Percentiles rank a stretch among this genome's conserved stretches.
Conservation (phyloP, 1,284 basidiomycete species). For the Ceratobasidium sp. region DNA sequence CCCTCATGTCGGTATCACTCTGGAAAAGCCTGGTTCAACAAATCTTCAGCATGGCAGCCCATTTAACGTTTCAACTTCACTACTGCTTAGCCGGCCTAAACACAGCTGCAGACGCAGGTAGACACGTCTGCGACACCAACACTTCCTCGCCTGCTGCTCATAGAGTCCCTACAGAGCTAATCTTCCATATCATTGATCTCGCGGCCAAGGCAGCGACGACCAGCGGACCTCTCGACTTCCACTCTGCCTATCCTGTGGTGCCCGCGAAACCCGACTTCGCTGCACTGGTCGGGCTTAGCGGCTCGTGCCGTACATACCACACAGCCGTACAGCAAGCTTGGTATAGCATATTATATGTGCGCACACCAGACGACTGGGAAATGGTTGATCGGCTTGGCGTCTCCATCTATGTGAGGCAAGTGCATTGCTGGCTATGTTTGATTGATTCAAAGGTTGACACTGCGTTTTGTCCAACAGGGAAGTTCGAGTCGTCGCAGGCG, state of each 20-base stretch:
- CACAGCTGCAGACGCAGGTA: no score
- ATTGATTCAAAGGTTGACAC: neutral
- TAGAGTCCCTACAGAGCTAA: slow-evolving; percentile 1
- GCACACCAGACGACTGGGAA: neutral
- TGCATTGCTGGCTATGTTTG: neutral
- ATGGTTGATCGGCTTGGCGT: neutral
- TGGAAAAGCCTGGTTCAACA: no score
- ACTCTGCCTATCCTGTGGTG: neutral
- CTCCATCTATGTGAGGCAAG: neutral
- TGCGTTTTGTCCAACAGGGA: slow-evolving; percentile 2
- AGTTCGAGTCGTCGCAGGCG: neutral
- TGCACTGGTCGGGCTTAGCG: neutral
- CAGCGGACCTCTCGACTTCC: neutral
- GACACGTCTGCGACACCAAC: no score
- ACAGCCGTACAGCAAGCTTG: slow-evolving; percentile 11
- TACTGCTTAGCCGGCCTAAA: no score
- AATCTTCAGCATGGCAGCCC: no score
- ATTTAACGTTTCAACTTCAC: no score
- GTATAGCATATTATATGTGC: slow-evolving; percentile 7
- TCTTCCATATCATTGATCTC: neutral
- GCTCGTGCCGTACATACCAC: slow-evolving; percentile 7
- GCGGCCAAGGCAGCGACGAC: neutral
- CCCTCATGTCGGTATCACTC: no score
- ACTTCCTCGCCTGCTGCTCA: no score
- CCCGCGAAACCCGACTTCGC: neutral